phyloP scores from a whole-genome alignment of 1,284 basidiomycete species.

The Naganishia cerealis region DNA sequence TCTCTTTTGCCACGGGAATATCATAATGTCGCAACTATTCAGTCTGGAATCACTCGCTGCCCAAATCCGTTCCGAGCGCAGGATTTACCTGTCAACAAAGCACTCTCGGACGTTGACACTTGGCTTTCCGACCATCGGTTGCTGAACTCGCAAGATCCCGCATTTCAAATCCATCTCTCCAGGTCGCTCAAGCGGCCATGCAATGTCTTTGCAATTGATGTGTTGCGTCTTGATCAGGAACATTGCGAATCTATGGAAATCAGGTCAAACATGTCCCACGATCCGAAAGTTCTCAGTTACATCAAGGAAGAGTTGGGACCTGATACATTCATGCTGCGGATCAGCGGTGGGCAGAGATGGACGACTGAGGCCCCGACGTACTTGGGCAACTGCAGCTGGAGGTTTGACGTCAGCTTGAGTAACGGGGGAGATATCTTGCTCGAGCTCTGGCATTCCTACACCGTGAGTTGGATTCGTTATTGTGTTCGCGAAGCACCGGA shows the following conservation, averaged over 20 bases:
- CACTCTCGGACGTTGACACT: slow-evolving; percentile 5
- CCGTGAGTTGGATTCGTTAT: background rate
- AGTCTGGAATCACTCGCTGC: background rate
- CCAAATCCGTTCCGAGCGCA: slow-evolving; percentile 1
- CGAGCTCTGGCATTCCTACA: slow-evolving; percentile 21
- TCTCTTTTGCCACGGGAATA: background rate
- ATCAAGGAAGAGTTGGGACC: slow-evolving; percentile 20
- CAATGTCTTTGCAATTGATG: slow-evolving; percentile 17
- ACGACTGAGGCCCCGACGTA: slow-evolving; percentile 17
- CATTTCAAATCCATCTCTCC: slow-evolving; percentile 2
- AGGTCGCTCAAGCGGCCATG: background rate
- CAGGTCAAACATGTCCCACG: slow-evolving; percentile 15
- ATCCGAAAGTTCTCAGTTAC: slow-evolving; percentile 11
- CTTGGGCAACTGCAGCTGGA: slow-evolving; percentile 15
- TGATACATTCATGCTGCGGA: slow-evolving; percentile 25
- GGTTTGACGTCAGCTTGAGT: slow-evolving; percentile 28
- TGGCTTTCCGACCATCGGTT: background rate
- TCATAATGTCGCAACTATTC: background rate
- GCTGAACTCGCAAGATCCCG: background rate
- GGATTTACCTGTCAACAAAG: slow-evolving; percentile 1
- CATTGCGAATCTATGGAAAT: slow-evolving; percentile 11
- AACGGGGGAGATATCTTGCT: slow-evolving; percentile 26
- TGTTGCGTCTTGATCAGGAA: slow-evolving; percentile 1
- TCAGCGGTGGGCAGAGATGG: slow-evolving; percentile 23
- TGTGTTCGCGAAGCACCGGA: background rate